Evolutionary conservation across 805 yeast species (phyloP), one percentile per base, ranked within the genome.

Genomic region (Yarrowia sp.): DNA sequence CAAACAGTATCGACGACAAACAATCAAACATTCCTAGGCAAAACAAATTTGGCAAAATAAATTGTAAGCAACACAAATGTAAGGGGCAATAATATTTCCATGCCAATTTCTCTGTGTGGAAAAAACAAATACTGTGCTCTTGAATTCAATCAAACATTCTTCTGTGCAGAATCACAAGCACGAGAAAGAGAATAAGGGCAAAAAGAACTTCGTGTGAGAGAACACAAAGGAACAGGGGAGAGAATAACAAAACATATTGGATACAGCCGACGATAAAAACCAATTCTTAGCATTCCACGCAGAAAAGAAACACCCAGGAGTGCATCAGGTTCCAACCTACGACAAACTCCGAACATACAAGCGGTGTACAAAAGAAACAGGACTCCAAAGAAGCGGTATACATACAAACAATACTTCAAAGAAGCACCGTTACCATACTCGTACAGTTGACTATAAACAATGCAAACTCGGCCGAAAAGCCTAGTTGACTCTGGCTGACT

Each of bases 121-220:
- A 48, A 48, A 48, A 48, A 48, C 52, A 48, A 48, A 48, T 49
- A 49, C 53, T 32, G 40, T 35, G 53, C 40, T 32, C 40, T 49
- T 10, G 36, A 48, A 49, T 15, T 15, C 19, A 26, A 26, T 48
- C 52, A 35, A 22, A 8, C 36, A 22, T 26, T 26, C 32, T 14
- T 48, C 36, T 48, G 52, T 48, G 52, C 52, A 46, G 50, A 45
- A 26, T 48, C 36, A 26, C 52, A 22, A 15, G 36, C 36, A 15
- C 35, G 26, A 10, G 40, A 32, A 15, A 2, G 32, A 35, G n/a
- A 8, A 49, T 26, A 11, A 14, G 32, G 38, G 15, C n/a, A n/a
- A 32, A 32, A 49, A 49, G 10, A 8, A 46, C n/a, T 22, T 14
- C 15, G 8, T n/a, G n/a, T 1, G 22, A 16, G 26, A 43, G 49